Percentiles rank a stretch among this genome's conserved stretches.
Conservation (phyloP, 768 basidiomycete species). For the Podaxis sp. region DNA sequence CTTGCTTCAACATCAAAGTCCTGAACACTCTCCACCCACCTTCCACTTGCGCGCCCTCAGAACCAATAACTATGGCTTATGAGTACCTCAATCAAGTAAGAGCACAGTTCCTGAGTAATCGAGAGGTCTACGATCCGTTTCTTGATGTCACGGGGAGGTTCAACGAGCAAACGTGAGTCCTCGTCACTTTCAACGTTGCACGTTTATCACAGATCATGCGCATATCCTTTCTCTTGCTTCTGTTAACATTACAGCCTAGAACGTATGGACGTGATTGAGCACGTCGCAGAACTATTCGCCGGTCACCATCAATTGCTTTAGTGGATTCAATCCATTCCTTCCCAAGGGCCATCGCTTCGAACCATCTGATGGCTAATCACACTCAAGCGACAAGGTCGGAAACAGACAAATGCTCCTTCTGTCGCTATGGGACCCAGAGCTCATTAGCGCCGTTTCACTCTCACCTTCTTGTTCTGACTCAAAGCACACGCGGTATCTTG, state of each 20-base stretch:
- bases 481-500: not conserved
- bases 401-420: not conserved
- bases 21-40: constrained; percentile 1
- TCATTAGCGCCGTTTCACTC: not conserved
- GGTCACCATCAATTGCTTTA: constrained; percentile 11
- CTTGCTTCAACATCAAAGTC: not conserved
- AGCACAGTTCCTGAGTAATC: constrained; percentile 8
- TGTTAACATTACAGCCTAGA: not conserved
- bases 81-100: constrained; percentile 12
- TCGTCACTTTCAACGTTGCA: not conserved
- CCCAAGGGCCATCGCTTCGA: constrained; percentile 13
- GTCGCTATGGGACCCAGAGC: not conserved
- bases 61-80: constrained; percentile 5
- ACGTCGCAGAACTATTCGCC: constrained; percentile 11
- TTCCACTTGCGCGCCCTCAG: not conserved
- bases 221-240: not conserved
- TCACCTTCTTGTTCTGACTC: too few relatives aligned
- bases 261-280: constrained; percentile 12
- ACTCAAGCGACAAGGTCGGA: not conserved
- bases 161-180: constrained; percentile 12
- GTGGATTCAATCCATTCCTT: constrained; percentile 13
- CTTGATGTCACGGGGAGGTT: constrained; percentile 11
- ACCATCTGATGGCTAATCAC: constrained; percentile 9
- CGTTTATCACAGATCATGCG: not conserved
- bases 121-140: constrained; percentile 9